Evolutionary conservation across 169 alveolate species (phyloP), one percentile per base, ranked within the genome.

Genomic region (Plasmodium yoelii): DNA sequence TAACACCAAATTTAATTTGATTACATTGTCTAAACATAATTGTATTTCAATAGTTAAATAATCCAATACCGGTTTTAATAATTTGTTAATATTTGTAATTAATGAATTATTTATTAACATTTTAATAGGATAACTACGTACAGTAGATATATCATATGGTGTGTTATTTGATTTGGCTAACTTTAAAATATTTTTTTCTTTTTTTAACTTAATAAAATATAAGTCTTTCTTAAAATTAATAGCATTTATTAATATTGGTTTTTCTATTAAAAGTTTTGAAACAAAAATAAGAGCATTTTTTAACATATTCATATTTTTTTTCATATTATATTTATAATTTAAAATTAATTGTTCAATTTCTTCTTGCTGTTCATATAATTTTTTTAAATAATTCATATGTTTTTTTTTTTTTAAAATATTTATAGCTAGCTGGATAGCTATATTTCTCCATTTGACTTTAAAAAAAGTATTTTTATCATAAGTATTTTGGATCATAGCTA

Each of bases 331-430:
- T 71, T 91, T 92, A 42, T 87, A 90, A 47, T 57, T 15, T 24
- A 88, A 65, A 47, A 87, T 64, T 69, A 92, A 63, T 47, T 60
- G 68, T 42, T 92, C 95, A 13, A 93, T 93, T 74, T 92, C 88
- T 55, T 86, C 92, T 88, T 93, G 95, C 63, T 88, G 88, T 55
- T 68, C 87, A 69, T 93, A 80, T 22, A 93, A 87, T 49, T 75
- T 75, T 55, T 72, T 82, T 60, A 93, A 90, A 73, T 88, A 93
- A 39, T 59, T 59, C 47, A 94, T 61, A 53, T 93, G 96, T 49
- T 73, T 73, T 49, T 90, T 71, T 59, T 93, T 80, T 63, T 87
- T 87, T 39, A 93, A 73, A 8, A 73, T 89, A 55, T 93, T 92
- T 53, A 73, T 7, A 19, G 87, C 59, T 12, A 93, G 84, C 49